Evolutionary conservation across 208 protist genomes (phyloP).

Genomic region (Acanthamoeba castellanii): DNA sequence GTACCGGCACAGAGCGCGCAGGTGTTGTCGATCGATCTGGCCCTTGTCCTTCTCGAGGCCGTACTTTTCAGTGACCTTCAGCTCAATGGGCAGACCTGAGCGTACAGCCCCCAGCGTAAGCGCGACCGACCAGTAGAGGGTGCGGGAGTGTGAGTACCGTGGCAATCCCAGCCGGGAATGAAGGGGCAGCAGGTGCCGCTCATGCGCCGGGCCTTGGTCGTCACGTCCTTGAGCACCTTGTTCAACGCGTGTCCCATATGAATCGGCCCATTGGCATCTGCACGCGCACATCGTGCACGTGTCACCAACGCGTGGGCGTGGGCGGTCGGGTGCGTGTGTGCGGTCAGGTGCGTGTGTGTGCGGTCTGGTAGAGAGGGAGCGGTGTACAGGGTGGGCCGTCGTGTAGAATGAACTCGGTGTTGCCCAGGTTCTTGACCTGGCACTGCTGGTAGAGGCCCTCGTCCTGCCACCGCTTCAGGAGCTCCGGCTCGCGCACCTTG

Average conservation of each 20-base stretch:
- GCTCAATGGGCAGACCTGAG: neutral
- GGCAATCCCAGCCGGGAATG: conserved; percentile 89
- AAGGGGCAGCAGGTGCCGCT: conserved; percentile 71
- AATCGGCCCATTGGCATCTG: conserved; percentile 86
- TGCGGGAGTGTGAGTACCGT: conserved; percentile 69
- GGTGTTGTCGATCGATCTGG: conserved; percentile 2
- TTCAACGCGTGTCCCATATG: conserved; percentile 84
- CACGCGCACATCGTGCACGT: neutral
- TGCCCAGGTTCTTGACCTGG: neutral
- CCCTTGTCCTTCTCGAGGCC: conserved; percentile 19
- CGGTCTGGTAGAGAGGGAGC: neutral
- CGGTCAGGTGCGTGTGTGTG: no score
- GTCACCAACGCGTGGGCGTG: neutral
- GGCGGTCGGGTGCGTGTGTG: no score
- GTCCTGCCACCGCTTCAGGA: conserved; percentile 71
- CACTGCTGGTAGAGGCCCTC: conserved; percentile 13
- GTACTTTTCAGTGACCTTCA: conserved; percentile 33
- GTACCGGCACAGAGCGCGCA: neutral
- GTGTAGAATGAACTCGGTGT: conserved; percentile 80
- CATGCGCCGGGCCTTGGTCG: conserved; percentile 81
- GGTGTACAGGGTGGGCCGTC: conserved; percentile 85
- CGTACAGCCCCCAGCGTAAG: neutral
- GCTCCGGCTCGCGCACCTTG: conserved; percentile 31
- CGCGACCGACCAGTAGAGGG: conserved; percentile 5
- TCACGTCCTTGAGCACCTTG: conserved; percentile 87